Base-by-base conservation (phyloP, 495 filamentous ascomycete species). In the Podospora comata region DNA sequence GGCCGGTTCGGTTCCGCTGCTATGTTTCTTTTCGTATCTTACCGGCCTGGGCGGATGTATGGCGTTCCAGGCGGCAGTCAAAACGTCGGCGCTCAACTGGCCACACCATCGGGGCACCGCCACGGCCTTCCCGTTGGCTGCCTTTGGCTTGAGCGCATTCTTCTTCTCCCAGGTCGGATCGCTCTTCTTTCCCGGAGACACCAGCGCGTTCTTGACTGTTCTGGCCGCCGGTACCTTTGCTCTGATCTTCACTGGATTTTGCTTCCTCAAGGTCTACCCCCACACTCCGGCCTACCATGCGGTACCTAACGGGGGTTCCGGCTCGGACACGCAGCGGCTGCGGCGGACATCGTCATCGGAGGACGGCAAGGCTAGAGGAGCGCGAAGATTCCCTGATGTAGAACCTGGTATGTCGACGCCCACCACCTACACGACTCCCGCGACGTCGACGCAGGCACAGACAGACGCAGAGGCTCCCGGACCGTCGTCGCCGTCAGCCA, bases 141-240 rank as follows among this genome's bases (percentile, higher is more conserved):
- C 92, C 4, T 97, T 98, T 77, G 95, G 95, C 27, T 83, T 99
- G 34, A 97, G 94, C 79, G 95, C 95, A 60, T 93, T 98, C 76
- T 96, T 98, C 85, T 99, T 97, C 82, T 91, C 95, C 19, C 82
- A 87, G 20, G 79, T 93, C 26, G 91, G 93, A 3, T 85, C 85
- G 44, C 71, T 94, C 60, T 83, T 92, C 62, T 96, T 97, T 79
- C 92, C 94, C 28, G 92, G 92, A 60, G 87, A 94, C 70, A 96
- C 92, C 9, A 86, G 88, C 58, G 83, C 84, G 44, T 94, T 97
- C 72, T 85, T 99, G 56, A 82, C 94, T 53, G 76, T 97, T 19
- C 83, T 99, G 27, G 88, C 93, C 2, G 76, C 87, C 64, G 93
- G 92, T n/a, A 97, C 94, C 16, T 92, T 88, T 63, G 73, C 81